Evolutionary conservation across 2,329 filamentous ascomycete species (phyloP), one percentile per base, ranked within the genome.

Genomic region (Nemania serpens): DNA sequence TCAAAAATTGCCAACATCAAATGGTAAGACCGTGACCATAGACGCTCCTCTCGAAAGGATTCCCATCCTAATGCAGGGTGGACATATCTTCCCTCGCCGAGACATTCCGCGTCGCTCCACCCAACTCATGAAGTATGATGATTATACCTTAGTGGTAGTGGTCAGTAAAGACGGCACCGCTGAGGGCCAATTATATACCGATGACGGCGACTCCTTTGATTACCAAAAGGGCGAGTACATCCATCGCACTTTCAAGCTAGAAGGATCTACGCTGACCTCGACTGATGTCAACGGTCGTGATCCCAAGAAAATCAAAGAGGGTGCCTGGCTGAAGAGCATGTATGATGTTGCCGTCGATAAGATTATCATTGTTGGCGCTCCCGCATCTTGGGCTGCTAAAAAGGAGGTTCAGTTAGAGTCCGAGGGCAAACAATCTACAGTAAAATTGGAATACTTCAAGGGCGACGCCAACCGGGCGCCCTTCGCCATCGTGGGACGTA

Each of bases 121-220:
- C 59, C 88, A 90, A 18, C 82, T 97, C 47, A 98, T 98, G 95
- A 90, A 87, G 70, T 96, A 88, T 76, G 95, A 99, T 74, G 93
- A 96, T 42, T 97, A 97, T 79, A 99, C 95, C 0, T 85, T 99
- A 1, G 88, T 99, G 2, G 82, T 98, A 2, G 84, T 86, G 0
- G 80, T 96, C 15, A 81, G 85, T 67, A 85, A 86, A 67, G 81
- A 84, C 34, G 88, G 89, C 55, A 85, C 71, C 5, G 92, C 94
- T 0, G 84, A 89, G 49, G 95, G 95, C 29, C 88, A 90, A 50
- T 79, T 99, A 7, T 99, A 99, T 72, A 81, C 92, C 33, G 95
- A 99, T 72, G 95, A 99, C 67, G 95, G 95, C 49, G 93, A 98
- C 76, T 91, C 90, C 0, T 99, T 93, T 68, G 92, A 97, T 57